Evolutionary conservation across 1,139 yeast genomes (phyloP).

Genomic region (Zygoascus meyerae): DNA sequence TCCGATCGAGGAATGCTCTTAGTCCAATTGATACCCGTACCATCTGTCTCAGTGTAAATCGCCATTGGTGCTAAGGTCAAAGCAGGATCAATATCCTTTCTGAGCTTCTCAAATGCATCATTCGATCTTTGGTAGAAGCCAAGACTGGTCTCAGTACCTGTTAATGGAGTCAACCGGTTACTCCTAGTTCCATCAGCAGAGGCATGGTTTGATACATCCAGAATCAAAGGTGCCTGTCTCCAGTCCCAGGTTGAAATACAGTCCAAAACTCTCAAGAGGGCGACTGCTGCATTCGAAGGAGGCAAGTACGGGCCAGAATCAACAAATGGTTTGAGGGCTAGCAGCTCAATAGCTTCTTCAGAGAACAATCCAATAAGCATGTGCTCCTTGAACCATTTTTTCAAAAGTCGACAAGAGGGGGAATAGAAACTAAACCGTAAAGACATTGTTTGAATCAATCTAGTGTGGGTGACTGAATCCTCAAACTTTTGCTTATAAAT

Average conservation of each 20-base stretch:
- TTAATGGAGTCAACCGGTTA: slow-evolving; percentile 21
- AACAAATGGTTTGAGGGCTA: slow-evolving; percentile 79
- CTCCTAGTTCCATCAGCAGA: slow-evolving; percentile 32
- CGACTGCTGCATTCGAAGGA: slow-evolving; percentile 75
- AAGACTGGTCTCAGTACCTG: slow-evolving; percentile 58
- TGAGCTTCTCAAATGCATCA: slow-evolving; percentile 56
- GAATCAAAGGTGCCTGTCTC: slow-evolving; percentile 77
- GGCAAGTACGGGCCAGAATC: slow-evolving; percentile 77
- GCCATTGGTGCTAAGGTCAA: slow-evolving; percentile 75
- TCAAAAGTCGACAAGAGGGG: slow-evolving; percentile 75
- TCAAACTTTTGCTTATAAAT: slow-evolving; percentile 49
- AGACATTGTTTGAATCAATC: slow-evolving; percentile 65
- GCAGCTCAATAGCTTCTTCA: slow-evolving; percentile 74
- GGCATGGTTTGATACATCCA: slow-evolving; percentile 54
- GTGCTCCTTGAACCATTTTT: slow-evolving; percentile 64
- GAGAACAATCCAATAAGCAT: slow-evolving; percentile 60
- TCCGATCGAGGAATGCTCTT: slow-evolving; percentile 58
- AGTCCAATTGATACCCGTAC: slow-evolving; percentile 81
- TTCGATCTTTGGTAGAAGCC: slow-evolving; percentile 58
- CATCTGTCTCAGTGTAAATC: slow-evolving; percentile 75
- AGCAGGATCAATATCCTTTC: slow-evolving; percentile 72
- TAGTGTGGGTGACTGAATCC: slow-evolving; percentile 73
- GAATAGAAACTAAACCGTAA: slow-evolving; percentile 72
- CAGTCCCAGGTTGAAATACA: slow-evolving; percentile 87
- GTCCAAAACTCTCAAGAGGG: slow-evolving; percentile 67